Base-by-base conservation (phyloP, 495 filamentous ascomycete species). In the Hyaloscypha variabilis region DNA sequence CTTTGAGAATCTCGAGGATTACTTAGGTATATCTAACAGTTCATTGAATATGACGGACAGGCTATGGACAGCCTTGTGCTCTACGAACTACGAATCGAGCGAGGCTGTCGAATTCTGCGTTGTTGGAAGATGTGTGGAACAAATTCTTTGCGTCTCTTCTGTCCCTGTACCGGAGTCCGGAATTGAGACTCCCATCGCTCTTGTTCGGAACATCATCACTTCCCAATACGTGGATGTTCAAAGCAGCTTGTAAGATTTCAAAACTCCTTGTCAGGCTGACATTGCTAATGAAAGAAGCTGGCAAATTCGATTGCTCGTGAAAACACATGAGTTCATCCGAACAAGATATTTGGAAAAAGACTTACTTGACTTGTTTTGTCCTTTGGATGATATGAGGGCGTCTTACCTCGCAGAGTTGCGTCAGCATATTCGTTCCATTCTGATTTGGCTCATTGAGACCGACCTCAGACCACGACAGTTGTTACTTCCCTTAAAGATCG, bases 61-160 rank as follows among this genome's bases (percentile, higher is more conserved):
- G 49, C 13, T 68, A 21, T 68, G 66, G 66, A 58, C 29, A 6
- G 52, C 60, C 2, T 21, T 50, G 13, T 50, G 28, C n/a, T 29
- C 52, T 13, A 51, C 53, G 10, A 54, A 59, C n/a, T 46, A 58
- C 4, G 60, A 68, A 29, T 49, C 46, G 2, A 55, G n/a, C 17
- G 53, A 67, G 28, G 39, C 52, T 23, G 51, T 58, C 6, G 60
- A 67, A 21, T 36, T 58, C n/a, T 58, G 25, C 30, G 60, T 46
- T n/a, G 46, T 68, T 59, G 66, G 39, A 30, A 63, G 61, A 60
- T 63, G 61, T 42, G 30, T 56, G 3, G 66, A 68, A 26, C 60
- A 68, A 23, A 68, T 68, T 14, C 28, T 68, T n/a, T 17, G 65
- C 23, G 65, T 67, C 23, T 57, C 53, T 31, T 63, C 65, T 11